These are phyloP conservation scores for Solanum appendiculatum DNA, from an alignment of 257 asterid species.

Conservation along the genomic window DNA sequence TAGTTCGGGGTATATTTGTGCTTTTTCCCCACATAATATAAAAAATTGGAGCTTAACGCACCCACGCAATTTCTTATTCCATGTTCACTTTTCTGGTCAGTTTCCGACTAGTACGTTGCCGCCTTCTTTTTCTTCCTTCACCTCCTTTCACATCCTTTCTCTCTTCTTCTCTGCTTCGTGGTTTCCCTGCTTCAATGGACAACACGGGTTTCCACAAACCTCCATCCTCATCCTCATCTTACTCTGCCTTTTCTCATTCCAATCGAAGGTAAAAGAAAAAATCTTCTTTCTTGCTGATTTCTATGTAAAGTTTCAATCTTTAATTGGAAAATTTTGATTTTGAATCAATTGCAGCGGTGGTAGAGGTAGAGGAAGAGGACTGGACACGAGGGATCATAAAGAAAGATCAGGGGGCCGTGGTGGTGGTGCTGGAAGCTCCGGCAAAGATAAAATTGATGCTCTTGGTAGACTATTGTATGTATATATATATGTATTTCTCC, in stretches of 20 bases:
- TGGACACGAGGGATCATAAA: slow-evolving; percentile 21
- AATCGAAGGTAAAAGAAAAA: slow-evolving; percentile 20
- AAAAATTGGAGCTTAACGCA: no score
- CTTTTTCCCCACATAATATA: no score
- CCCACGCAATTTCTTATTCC: no score
- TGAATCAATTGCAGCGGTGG: slow-evolving; percentile 23
- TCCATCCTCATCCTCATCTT: slow-evolving; percentile 29
- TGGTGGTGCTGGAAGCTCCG: slow-evolving; percentile 22
- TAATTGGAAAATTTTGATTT: neutral
- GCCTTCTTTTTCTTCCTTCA: slow-evolving; percentile 14
- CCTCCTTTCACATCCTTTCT: slow-evolving; percentile 6
- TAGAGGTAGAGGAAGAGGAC: slow-evolving; percentile 32
- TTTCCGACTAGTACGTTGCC: slow-evolving; percentile 24
- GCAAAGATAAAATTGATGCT: slow-evolving; percentile 61
- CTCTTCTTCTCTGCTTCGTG: slow-evolving; percentile 4
- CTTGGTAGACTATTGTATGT: slow-evolving; percentile 78
- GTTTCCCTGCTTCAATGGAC: slow-evolving; percentile 1
- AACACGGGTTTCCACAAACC: no score
- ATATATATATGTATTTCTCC: neutral
- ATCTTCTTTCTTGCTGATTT: neutral
- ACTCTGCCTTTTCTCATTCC: slow-evolving; percentile 33
- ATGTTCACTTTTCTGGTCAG: neutral
- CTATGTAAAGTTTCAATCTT: neutral
- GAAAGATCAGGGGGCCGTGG: slow-evolving; percentile 37
- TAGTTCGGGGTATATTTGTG: no score